Evolutionary conservation across 225 moss, liverwort and hornwort genomes (phyloP).

Genomic region (Thuidium tamariscinum): DNA sequence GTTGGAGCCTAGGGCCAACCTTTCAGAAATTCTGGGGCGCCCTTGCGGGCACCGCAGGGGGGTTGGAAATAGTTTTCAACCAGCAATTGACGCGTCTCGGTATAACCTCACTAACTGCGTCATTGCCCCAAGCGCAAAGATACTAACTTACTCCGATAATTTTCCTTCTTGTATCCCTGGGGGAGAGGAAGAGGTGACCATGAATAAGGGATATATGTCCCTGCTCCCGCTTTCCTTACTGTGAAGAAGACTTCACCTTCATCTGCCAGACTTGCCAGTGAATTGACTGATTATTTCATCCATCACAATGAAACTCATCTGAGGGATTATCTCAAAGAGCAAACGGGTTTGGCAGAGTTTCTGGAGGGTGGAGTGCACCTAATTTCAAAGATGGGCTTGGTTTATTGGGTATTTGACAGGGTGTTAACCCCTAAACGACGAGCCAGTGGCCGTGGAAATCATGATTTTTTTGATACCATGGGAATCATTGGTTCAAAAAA

Average conservation of each 20-base stretch:
- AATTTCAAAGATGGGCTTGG: too few relatives aligned
- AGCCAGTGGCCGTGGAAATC: too few relatives aligned
- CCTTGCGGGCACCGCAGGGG: conserved; percentile 66
- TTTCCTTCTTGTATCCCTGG: neutral
- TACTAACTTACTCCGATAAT: accelerated
- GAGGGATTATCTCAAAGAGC: neutral
- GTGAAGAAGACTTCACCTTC: neutral
- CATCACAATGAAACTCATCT: neutral
- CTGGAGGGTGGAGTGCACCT: neutral
- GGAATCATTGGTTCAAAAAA: too few relatives aligned
- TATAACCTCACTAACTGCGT: conserved; percentile 80
- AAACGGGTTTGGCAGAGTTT: neutral
- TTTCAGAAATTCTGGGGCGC: conserved; percentile 79
- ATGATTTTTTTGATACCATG: too few relatives aligned
- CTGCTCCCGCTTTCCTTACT: neutral
- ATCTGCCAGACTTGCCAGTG: neutral
- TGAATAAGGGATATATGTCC: neutral
- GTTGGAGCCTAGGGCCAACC: conserved; percentile 28
- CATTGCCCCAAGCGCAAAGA: conserved; percentile 97
- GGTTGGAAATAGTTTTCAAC: conserved; percentile 98
- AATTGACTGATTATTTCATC: neutral
- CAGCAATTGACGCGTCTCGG: conserved; percentile 99
- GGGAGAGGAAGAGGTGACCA: neutral
- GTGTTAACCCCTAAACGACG: too few relatives aligned
- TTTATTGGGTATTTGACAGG: neutral